phyloP scores from a whole-genome alignment of 306 rosid species.

The Hippophae rhamnoides region DNA sequence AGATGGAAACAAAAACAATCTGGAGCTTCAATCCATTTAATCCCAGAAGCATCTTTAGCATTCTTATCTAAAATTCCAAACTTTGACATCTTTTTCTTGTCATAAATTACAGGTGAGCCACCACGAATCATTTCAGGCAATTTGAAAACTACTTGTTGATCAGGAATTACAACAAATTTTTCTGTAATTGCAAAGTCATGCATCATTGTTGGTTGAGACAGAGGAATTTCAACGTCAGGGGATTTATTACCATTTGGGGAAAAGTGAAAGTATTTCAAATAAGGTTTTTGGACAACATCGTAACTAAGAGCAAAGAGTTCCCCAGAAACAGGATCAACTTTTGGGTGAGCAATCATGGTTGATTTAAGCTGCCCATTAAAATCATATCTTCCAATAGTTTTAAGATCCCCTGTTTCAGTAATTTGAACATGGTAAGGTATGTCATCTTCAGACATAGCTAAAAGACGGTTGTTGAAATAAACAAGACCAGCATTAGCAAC shows the following conservation, averaged over 20 bases:
- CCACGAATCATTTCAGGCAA: slow-evolving; percentile 50
- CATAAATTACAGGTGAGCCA: slow-evolving; percentile 56
- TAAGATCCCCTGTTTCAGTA: slow-evolving; percentile 38
- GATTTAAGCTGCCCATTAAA: slow-evolving; percentile 38
- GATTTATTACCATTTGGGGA: slow-evolving; percentile 39
- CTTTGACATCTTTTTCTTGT: slow-evolving; percentile 39
- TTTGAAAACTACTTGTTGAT: slow-evolving; percentile 63
- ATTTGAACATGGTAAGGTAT: slow-evolving; percentile 49
- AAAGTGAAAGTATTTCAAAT: slow-evolving; percentile 45
- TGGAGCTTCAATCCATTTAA: slow-evolving; percentile 45
- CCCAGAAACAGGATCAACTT: slow-evolving; percentile 43
- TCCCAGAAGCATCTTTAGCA: slow-evolving; percentile 17
- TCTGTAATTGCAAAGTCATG: slow-evolving; percentile 64
- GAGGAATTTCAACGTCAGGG: slow-evolving; percentile 42
- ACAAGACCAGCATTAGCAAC: slow-evolving; percentile 61
- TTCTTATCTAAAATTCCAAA: slow-evolving; percentile 45
- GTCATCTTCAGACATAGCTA: slow-evolving; percentile 74
- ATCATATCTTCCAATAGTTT: slow-evolving; percentile 38
- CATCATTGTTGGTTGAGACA: slow-evolving; percentile 46
- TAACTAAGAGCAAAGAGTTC: slow-evolving; percentile 48
- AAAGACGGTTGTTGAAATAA: slow-evolving; percentile 32
- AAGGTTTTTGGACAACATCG: slow-evolving; percentile 44
- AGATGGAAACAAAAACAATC: slow-evolving; percentile 54
- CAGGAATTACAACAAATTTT: slow-evolving; percentile 58
- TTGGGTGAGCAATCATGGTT: slow-evolving; percentile 65